Percentiles rank a stretch among this genome's conserved stretches.
Conservation (phyloP, 2,329 filamentous ascomycete genomes). For the Chaetomiaceae sp. region DNA sequence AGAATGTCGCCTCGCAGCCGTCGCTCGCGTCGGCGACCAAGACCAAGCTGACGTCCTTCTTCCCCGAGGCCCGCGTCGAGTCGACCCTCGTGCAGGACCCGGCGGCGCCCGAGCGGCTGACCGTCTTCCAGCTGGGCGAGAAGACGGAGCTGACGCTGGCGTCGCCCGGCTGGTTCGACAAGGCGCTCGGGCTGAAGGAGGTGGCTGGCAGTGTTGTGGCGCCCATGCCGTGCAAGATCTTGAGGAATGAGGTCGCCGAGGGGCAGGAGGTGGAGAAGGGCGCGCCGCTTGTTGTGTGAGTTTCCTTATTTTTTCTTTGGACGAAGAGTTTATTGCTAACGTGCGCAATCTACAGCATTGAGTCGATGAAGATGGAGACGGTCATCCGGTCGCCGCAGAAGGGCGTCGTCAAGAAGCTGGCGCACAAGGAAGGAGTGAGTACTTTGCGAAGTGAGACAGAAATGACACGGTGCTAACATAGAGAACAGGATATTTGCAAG, state of each 20-base stretch:
- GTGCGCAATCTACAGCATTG: constrained; percentile 59
- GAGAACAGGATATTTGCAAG: constrained; percentile 66
- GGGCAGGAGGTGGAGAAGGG: constrained; percentile 82
- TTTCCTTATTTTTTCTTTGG: constrained; percentile 16
- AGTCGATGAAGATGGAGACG: constrained; percentile 89
- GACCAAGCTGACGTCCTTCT: constrained; percentile 63
- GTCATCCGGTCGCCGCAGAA: constrained; percentile 73
- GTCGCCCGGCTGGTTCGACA: constrained; percentile 74
- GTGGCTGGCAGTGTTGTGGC: constrained; percentile 76
- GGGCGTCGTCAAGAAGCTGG: constrained; percentile 65
- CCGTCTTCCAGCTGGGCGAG: constrained; percentile 68
- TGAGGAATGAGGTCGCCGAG: constrained; percentile 80
- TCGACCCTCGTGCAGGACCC: constrained; percentile 66
- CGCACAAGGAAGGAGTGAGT: constrained; percentile 69
- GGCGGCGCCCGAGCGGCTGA: constrained; percentile 53
- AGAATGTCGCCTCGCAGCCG: constrained; percentile 42
- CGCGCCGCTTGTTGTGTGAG: constrained; percentile 76
- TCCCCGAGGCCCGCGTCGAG: constrained; percentile 71
- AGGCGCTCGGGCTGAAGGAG: constrained; percentile 80
- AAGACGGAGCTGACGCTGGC: constrained; percentile 56
- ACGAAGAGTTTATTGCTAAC: too few species aligned
- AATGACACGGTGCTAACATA: neutral
- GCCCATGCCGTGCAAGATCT: constrained; percentile 96
- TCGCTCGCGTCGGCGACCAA: constrained; percentile 30
- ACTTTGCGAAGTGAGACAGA: neutral